Conservation (phyloP, 805 yeast genomes). For the Wickerhamiella alocasiicola region DNA sequence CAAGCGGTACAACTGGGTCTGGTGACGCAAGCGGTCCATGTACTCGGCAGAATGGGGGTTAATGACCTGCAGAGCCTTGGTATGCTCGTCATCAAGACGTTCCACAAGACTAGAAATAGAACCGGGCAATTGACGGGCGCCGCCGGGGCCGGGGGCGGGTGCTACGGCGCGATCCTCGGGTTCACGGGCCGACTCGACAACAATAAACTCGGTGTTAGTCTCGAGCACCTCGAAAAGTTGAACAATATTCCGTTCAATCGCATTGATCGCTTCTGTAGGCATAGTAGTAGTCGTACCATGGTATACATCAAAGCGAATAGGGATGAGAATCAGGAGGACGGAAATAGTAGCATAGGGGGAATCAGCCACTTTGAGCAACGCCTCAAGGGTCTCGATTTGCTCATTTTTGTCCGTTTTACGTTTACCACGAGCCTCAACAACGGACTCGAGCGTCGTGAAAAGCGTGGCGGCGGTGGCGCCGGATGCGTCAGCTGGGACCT, state of each 20-base stretch:
- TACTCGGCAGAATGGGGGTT: slow-evolving; percentile 96
- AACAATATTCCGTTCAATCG: slow-evolving; percentile 49
- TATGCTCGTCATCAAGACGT: slow-evolving; percentile 89
- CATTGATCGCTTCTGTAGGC: slow-evolving; percentile 73
- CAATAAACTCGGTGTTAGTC: slow-evolving; percentile 42
- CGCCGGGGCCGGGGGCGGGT: slow-evolving; percentile 45
- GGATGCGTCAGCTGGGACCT: slow-evolving; percentile 24
- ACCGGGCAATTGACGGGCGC: slow-evolving; percentile 67
- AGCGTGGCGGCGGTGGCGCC: slow-evolving; percentile 36
- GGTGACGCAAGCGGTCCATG: slow-evolving; percentile 80
- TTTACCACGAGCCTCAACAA: slow-evolving; percentile 88
- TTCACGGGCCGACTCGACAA: slow-evolving; percentile 75
- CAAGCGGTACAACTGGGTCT: slow-evolving; percentile 58
- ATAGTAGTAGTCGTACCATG: slow-evolving; percentile 49
- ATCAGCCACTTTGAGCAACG: slow-evolving; percentile 37
- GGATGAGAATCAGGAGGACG: slow-evolving; percentile 67
- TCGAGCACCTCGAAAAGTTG: slow-evolving; percentile 59
- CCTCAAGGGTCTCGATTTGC: slow-evolving; percentile 62
- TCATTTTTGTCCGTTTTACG: slow-evolving; percentile 77
- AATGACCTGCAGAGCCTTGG: slow-evolving; percentile 69
- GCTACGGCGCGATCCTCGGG: slow-evolving; percentile 53
- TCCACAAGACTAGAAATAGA: slow-evolving; percentile 78
- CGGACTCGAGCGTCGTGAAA: slow-evolving; percentile 58
- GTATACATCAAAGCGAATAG: slow-evolving; percentile 75
- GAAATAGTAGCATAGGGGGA: slow-evolving; percentile 65